Conservation (phyloP, 225 moss, liverwort and hornwort species). For the Polytrichum formosum region DNA sequence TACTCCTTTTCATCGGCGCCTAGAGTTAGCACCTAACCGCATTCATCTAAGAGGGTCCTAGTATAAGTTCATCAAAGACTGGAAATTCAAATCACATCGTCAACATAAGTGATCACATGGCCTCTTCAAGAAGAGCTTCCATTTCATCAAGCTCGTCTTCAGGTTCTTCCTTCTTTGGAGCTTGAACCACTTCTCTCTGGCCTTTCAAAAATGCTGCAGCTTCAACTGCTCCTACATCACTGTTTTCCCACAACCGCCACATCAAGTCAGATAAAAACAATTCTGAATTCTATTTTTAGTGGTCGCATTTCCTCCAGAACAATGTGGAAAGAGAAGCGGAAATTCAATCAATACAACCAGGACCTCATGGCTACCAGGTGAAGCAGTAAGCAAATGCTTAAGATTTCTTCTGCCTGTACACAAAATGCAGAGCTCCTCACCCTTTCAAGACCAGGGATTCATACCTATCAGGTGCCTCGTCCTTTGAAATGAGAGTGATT, state of each 20-base stretch:
- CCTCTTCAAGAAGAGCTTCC: slow-evolving; percentile 84
- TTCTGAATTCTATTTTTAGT: too few species aligned
- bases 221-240: slow-evolving; percentile 62
- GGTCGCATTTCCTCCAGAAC: too few species aligned
- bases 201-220: slow-evolving; percentile 67
- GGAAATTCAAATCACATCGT: background rate
- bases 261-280: too few species aligned
- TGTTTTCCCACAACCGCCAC: slow-evolving; percentile 16
- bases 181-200: slow-evolving; percentile 8
- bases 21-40: too few species aligned
- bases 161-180: slow-evolving; percentile 36
- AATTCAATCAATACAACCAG: too few species aligned
- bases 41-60: too few species aligned
- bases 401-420: background rate
- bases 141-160: slow-evolving; percentile 91
- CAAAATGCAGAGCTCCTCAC: background rate
- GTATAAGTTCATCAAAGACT: too few species aligned
- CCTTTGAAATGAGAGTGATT: slow-evolving; percentile 69
- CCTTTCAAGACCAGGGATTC: background rate
- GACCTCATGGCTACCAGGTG: background rate
- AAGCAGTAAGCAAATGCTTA: too few species aligned
- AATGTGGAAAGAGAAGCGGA: too few species aligned
- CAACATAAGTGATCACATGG: slow-evolving; percentile 33
- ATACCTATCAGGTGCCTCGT: slow-evolving; percentile 88
- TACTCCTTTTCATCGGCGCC: background rate